Evolutionary conservation across 495 filamentous ascomycete species (phyloP), one percentile per base, ranked within the genome.

Genomic region (Pseudotulostoma volvatum): DNA sequence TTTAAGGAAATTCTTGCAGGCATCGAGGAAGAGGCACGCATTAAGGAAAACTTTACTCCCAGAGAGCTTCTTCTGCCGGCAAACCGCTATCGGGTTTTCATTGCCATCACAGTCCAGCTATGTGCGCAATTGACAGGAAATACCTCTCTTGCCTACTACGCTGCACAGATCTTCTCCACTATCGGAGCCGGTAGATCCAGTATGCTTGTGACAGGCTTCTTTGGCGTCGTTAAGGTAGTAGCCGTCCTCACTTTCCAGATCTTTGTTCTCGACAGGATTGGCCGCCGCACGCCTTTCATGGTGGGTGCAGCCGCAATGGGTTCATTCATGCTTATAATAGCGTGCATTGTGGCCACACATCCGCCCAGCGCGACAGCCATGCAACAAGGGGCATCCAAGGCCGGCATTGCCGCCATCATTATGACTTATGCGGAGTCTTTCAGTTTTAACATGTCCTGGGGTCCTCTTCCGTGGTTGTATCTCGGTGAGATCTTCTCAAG

Each of bases 401-500:
- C 63, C 7, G 60, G 60, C 0, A 64, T 65, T 30, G 64, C 63
- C 1, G 58, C 61, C 42, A 58, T 71, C 30, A 55, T 64, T 38
- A 70, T 70, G 60, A 60, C 63, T 32, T 69, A 68, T 43, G 50
- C 60, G 1, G 63, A 65, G 45, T 65, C 63, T 36, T 47, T 69
- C 54, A 61, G 55, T 57, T 52, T 54, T 45, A 58, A 58, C 30
- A 55, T 58, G 50, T 62, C 59, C 11, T 60, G 56, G 59, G 59
- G 50, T 8, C 47, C 47, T 3, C 39, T 54, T 15, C 53, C 47
- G 4, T 54, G 55, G 58, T 41, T 61, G 5, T 70, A 70, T 38
- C 54, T 67, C 18, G 60, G 59, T 20, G 67, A 73, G 43, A 70
- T 71, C 37, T 69, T 71, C 48, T 64, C 67, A 1, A 64, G 53